Conservation (phyloP, 345 rosid genomes). For the Lenwebbia sp. region DNA sequence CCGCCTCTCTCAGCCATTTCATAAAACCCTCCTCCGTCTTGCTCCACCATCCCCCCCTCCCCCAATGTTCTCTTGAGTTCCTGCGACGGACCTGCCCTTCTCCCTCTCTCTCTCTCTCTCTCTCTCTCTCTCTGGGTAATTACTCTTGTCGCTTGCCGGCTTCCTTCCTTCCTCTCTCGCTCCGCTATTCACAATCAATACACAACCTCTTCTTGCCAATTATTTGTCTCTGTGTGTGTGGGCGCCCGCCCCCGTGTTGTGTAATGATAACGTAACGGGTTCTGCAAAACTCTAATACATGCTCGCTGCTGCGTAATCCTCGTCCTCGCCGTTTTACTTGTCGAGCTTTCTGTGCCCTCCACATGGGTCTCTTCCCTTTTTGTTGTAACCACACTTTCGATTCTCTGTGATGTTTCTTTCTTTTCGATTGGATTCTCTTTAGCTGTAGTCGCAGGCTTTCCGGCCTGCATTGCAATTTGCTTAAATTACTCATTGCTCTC, state of each 20-base stretch:
- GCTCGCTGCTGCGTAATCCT: not conserved
- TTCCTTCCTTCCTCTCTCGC: not conserved
- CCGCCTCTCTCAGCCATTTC: not conserved
- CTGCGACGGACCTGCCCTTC: not conserved
- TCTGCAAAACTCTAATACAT: not conserved
- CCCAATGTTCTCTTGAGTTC: not conserved
- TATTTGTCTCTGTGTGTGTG: no score
- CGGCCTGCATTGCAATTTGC: not conserved
- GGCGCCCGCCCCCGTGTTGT: no score
- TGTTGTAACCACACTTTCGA: not conserved
- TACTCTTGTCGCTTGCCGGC: not conserved
- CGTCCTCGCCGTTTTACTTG: not conserved
- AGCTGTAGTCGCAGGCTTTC: not conserved
- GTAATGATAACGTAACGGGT: no score
- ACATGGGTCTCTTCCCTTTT: not conserved
- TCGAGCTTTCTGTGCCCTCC: not conserved
- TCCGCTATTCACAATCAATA: not conserved
- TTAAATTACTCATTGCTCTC: not conserved
- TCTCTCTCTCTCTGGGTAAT: not conserved
- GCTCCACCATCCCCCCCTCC: accelerated
- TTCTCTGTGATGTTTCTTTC: not conserved
- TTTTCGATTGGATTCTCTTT: not conserved
- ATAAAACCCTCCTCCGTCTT: not conserved
- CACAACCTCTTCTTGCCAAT: not conserved
- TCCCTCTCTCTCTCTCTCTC: not conserved